Conservation (phyloP, 345 rosid species). For the Salix udensis region DNA sequence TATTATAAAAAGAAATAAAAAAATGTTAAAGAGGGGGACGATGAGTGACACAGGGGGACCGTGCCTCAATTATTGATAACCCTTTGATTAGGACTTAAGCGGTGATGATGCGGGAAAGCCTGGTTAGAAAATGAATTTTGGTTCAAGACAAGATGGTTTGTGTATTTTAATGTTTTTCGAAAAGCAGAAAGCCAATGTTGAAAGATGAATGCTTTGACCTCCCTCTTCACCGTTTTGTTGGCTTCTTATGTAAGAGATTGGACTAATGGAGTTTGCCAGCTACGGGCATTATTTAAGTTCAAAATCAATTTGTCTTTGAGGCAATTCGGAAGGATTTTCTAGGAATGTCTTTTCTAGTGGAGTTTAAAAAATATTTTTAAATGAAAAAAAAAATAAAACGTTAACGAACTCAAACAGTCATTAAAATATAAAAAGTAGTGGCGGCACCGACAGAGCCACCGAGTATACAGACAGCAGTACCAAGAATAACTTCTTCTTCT, state of each 20-base stretch:
- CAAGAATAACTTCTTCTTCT: too few species aligned
- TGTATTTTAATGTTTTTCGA: constrained; percentile 1
- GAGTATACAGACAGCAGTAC: too few species aligned
- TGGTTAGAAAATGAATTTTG: constrained; percentile 2
- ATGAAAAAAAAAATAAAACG: too few species aligned
- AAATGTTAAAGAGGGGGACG: neutral
- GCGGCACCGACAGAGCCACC: too few species aligned
- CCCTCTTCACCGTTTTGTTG: constrained; percentile 33
- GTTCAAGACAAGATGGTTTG: neutral
- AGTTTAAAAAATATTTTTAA: neutral
- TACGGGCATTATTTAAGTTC: constrained; percentile 18
- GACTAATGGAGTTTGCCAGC: constrained; percentile 35
- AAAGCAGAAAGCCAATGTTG: constrained; percentile 5
- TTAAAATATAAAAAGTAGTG: too few species aligned
- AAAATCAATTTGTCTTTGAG: neutral
- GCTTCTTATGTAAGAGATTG: constrained; percentile 8
- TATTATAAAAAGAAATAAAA: too few species aligned
- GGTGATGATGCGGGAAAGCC: neutral
- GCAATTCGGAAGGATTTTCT: constrained; percentile 16
- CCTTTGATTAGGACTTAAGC: constrained; percentile 19
- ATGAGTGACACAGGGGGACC: constrained; percentile 20
- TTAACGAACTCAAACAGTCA: too few species aligned
- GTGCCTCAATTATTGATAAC: constrained; percentile 33
- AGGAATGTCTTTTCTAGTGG: constrained; percentile 29
- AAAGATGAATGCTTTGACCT: constrained; percentile 39